Evolutionary conservation across 805 yeast genomes (phyloP), one percentile per base, ranked within the genome.

Genomic region (Nakazawaea peltata): DNA sequence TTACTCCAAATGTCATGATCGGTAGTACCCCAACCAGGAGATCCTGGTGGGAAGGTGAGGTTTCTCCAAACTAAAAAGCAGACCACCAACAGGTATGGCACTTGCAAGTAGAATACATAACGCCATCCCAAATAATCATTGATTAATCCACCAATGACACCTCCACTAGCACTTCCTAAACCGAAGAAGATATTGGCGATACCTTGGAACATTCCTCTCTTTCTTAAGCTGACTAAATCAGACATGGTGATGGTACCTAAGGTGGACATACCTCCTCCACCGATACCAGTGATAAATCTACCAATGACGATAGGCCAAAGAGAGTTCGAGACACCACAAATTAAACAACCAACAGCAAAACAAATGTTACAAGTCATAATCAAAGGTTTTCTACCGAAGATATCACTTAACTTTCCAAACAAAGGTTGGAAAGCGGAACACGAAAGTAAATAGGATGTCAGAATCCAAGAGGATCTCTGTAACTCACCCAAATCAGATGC

Each of bases 241-340:
- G 84, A 73, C 47, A 81, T 70, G 2, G 87, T 69, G 39, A 86
- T 81, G 6, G 94, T 78, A 14, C 84, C 71, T 44, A 85, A 61
- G 0, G 90, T 69, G 32, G 78, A 73, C 49, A 85, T 70, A 1
- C 95, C 95, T 5, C 95, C 92, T 8, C 92, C 95, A 19, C 95
- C 95, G 38, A 82, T 69, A 6, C 97, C 97, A 24, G 94, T 76
- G 34, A 87, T 63, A 42, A 85, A 78, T 45, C 87, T 58, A 5
- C 81, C 71, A 19, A 59, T 33, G 6, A 78, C 71, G 43, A 81
- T 61, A 36, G 64, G 44, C 29, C 59, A 44, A 11, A 77, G 65
- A 11, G 69, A 57, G 30, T 60, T 56, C 1, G 80, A 68, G 1
- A 65, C 25, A 4, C 71, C 76, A 50, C 84, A 77, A 32, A 76